Base-by-base conservation (phyloP, 2,329 filamentous ascomycete genomes). In the Achaetomium macrosporum region DNA sequence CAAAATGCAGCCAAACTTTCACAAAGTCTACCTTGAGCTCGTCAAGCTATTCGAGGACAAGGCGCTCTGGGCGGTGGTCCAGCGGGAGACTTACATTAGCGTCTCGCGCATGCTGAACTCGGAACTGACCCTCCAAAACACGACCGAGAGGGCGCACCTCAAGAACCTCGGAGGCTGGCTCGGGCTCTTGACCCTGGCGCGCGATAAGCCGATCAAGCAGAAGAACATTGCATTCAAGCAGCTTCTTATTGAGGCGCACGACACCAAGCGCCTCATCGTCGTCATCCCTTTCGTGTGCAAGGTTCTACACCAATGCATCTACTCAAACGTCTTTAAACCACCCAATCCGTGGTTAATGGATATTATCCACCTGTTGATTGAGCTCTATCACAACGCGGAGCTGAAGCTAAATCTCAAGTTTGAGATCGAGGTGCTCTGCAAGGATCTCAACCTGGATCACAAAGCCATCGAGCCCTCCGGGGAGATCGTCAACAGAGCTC, bases 261-360 rank as follows among this genome's bases (percentile, higher is more conserved):
- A 97, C 63, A 93, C 88, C 2, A 90, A 97, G 68, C 84, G 93
- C 45, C 78, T 99, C 30, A 81, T 96, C 37, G 83, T 97, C 37
- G 92, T 93, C 44, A 95, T 99, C 55, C 93, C 93, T 0, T 99
- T 99, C 68, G 93, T 95, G 49, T 99, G 93, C 80, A 97, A 96
- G 70, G 90, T 96, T 5, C 75, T 99, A 19, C 81, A 87, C 19
- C 90, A 96, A 66, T 91, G 90, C 17, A 84, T 83, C 36, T 81
- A 83, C 47, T 97, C 93, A 0, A 87, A 85, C 12, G 85, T 97
- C 10, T 99, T 99, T 73, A 87, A 84, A 53, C 91, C 92, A 11
- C 93, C 93, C 1, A 99, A 99, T 63, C 93, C 93, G 1, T 99
- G 93, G 93, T 70, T 96, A 42, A 95, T 96, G 88, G 93, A 99